Evolutionary conservation across 192 early-diverging fungal species (phyloP), one percentile per base, ranked within the genome.

Genomic region (Diversispora eburnea): DNA sequence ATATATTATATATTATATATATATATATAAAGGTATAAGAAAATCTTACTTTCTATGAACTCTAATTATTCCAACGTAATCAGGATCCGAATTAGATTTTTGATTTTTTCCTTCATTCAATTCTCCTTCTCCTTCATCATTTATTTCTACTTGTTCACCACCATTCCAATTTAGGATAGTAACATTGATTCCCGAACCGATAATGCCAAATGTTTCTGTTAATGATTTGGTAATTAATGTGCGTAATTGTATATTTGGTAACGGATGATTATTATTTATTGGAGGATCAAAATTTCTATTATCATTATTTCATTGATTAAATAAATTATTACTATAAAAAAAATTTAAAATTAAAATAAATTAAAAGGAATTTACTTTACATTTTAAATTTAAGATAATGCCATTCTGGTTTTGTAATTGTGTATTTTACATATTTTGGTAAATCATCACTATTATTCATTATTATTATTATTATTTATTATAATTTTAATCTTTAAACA

Each of bases 111-210:
- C 25, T 33, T 33, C 25, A 33, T 33, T 33, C 25, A 33, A 1
- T 33, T 33, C 25, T 33, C 0, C 51, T 54, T 54, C 13, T 17
- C 0, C 0, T 54, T 54, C n/a, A n/a, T n/a, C n/a, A n/a, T n/a
- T n/a, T n/a, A n/a, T n/a, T n/a, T n/a, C n/a, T n/a, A n/a, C 3
- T 4, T 48, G 8, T 19, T 48, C 20, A 20, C 48, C 64, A 5
- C 54, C 67, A 70, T 55, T 57, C 67, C 67, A 70, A 15, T 70
- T 15, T 56, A 70, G 43, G 12, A 70, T 70, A 57, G 54, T 52
- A 43, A 70, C 52, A 56, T 70, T 39, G 39, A 70, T 56, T 4
- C 67, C 67, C 3, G 67, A 70, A 17, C 52, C 67, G 41, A 45
- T 52, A 7, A 56, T 42, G 17, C 67, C 67, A 22, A 56, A 70